Base-by-base conservation (phyloP, 805 yeast species). In the Barnettozyma sp. region DNA sequence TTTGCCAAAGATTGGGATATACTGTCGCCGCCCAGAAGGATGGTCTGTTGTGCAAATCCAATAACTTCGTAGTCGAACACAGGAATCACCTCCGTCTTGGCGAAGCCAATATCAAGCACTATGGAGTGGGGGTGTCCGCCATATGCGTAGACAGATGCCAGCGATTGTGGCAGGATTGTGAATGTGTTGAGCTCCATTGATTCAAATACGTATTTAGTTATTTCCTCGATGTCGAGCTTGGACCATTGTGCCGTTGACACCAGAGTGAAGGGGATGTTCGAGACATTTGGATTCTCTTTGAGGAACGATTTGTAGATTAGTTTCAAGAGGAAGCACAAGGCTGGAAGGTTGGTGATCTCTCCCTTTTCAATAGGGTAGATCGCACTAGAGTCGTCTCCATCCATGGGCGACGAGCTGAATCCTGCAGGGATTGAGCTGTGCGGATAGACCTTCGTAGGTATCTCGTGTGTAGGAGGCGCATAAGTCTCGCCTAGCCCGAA, bases 41-140 rank as follows among this genome's bases (percentile, higher is more conserved):
- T 52, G 11, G 65, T 60, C 22, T 58, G 58, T 21, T 69, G 62
- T 4, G 86, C 78, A 44, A 73, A 73, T 21, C 68, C 66, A 36
- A 79, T 60, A 6, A 74, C 68, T 39, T 78, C 76, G 49, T 74
- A 85, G 43, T 83, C 92, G 21, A 82, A 58, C n/a, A 90, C 73
- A 3, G 95, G 92, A 10, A 78, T 68, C 17, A 90, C 66, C 54
- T 86, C 95, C 3, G 87, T 75, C 46, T 79, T 73, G 17, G 77
- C 73, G 43, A 65, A 63, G 14, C 97, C 97, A 31, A 90, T 68
- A 56, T 90, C 95, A 27, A 90, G 74, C 13, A 90, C 82, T 24
- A 82, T 62, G 1, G 87, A 70, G 42, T 77, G 82, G 26, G 78
- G 70, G 9, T 76, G 61, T 12, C 71, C 62, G 5, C 85, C 83